A percentile compares a stretch with the other conserved stretches of the same genome.
phyloP scores from a whole-genome alignment of 129 eudicot species.

The Tagetes patula region DNA sequence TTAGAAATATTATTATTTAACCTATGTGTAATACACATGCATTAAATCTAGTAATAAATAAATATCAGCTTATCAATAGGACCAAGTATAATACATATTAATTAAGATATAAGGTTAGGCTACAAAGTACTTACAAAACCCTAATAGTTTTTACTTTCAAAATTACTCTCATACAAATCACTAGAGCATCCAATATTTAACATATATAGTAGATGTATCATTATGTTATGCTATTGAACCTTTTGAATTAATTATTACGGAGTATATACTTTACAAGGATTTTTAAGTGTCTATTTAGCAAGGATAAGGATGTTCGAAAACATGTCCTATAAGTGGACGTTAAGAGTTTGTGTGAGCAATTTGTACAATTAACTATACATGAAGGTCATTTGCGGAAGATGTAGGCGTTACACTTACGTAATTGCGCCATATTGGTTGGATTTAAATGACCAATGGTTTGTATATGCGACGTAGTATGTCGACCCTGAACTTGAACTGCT shows the following conservation, averaged over 20 bases:
- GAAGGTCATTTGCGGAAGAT: not conserved
- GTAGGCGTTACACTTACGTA: constrained; percentile 17
- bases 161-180: not conserved
- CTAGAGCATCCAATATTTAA: not conserved
- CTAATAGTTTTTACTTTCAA: no score
- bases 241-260: not conserved
- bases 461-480: constrained; percentile 38
- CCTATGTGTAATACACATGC: no score
- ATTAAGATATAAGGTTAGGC: no score
- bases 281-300: not conserved
- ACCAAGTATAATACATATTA: no score
- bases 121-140: no score
- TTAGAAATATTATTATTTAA: no score
- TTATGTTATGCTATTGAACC: not conserved
- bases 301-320: not conserved
- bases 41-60: no score
- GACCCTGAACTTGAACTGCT: constrained; percentile 16
- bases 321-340: not conserved
- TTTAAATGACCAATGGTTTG: constrained; percentile 33
- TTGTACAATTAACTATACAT: constrained; percentile 5
- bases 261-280: not conserved
- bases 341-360: not conserved
- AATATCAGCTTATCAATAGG: no score
- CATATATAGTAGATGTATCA: no score
- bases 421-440: constrained; percentile 30